Evolutionary conservation across 441 rosid genomes (phyloP).

Genomic region (Brassica hybrid): DNA sequence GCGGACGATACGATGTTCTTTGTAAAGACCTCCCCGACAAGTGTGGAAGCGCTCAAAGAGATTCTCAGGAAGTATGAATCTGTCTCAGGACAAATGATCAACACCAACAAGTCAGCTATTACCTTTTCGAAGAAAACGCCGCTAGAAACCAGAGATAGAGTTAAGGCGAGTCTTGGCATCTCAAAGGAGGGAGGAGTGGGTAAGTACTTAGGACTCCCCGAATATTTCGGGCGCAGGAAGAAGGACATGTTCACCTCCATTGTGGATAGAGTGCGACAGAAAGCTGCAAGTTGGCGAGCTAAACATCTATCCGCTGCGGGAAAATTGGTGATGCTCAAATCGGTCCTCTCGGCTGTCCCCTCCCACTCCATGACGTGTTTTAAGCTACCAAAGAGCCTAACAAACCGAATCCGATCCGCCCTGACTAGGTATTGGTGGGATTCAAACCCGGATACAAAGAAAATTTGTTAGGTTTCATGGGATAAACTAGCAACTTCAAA

Average conservation of each 20-base stretch:
- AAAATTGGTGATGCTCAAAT: too few relatives aligned
- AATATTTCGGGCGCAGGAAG: not conserved
- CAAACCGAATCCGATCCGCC: too few relatives aligned
- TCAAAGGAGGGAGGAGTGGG: not conserved
- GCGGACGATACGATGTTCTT: not conserved
- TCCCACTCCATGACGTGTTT: too few relatives aligned
- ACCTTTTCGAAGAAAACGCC: not conserved
- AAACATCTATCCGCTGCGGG: too few relatives aligned
- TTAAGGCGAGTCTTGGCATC: not conserved
- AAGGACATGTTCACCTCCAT: not conserved
- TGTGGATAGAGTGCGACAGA: not conserved
- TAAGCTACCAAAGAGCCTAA: too few relatives aligned
- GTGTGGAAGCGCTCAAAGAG: not conserved
- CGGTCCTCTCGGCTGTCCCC: too few relatives aligned
- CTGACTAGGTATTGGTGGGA: too few relatives aligned
- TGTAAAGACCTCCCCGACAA: too few relatives aligned
- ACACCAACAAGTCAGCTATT: not conserved
- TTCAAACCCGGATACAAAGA: not conserved
- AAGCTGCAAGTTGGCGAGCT: too few relatives aligned
- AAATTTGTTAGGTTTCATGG: too few relatives aligned
- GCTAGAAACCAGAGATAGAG: not conserved
- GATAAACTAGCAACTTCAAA: too few relatives aligned
- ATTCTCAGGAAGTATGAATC: not conserved
- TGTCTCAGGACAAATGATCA: not conserved
- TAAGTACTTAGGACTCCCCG: not conserved